These are phyloP conservation scores for Capronia coronata DNA, from an alignment of 2,329 filamentous ascomycete species.

Conservation along the genomic window DNA sequence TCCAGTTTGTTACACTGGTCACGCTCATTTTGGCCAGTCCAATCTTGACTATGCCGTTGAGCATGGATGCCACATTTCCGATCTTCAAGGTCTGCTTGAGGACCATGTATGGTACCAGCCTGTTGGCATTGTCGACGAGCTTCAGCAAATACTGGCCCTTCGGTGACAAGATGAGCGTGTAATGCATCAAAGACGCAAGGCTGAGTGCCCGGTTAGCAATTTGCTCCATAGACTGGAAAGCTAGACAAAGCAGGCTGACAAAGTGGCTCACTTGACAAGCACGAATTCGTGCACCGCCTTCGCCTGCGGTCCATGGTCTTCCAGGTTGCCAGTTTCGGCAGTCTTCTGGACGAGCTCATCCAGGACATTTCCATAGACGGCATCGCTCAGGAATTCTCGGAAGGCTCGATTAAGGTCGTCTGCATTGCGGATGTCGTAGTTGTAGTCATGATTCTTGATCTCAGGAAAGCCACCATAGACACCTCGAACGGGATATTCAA, in stretches of 20 bases:
- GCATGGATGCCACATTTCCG: constrained; percentile 76
- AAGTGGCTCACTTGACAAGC: constrained; percentile 58
- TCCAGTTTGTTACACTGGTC: constrained; percentile 69
- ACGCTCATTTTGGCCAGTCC: constrained; percentile 73
- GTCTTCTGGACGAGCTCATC: constrained; percentile 59
- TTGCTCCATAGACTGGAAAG: background rate
- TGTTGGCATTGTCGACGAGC: constrained; percentile 63
- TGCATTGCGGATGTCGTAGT: constrained; percentile 55
- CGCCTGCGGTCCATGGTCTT: constrained; percentile 56
- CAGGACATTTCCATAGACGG: constrained; percentile 62
- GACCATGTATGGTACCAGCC: constrained; percentile 63
- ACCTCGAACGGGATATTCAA: constrained; percentile 64
- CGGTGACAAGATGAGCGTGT: constrained; percentile 64
- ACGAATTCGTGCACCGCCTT: constrained; percentile 61
- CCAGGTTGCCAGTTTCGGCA: constrained; percentile 55
- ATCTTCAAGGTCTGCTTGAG: constrained; percentile 67
- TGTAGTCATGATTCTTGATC: constrained; percentile 27
- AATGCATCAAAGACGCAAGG: constrained; percentile 66
- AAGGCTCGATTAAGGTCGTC: constrained; percentile 59
- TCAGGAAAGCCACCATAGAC: constrained; percentile 55
- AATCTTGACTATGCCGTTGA: constrained; percentile 65
- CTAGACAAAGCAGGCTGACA: constrained; percentile 11
- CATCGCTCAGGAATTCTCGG: constrained; percentile 58
- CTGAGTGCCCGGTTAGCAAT: constrained; percentile 37
- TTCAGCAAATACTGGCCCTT: constrained; percentile 69